Base-by-base conservation (phyloP, 305 asterid species). In the Coffea humblotiana region DNA sequence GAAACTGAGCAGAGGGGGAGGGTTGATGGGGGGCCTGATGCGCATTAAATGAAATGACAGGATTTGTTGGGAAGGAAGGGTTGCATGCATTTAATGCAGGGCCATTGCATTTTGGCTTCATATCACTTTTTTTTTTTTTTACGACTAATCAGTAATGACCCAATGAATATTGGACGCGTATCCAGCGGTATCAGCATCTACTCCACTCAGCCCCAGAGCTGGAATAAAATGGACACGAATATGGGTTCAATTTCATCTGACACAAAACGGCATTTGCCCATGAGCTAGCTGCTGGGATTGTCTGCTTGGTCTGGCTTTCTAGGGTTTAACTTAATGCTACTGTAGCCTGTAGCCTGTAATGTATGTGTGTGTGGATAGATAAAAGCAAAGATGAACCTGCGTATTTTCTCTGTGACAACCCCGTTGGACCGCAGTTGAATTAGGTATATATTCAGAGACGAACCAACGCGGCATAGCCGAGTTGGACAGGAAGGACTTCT, bases 31-130 rank as follows among this genome's bases (percentile, higher is more conserved):
- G 63, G 76, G 48, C 13, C 73, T 12, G 83, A 68, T 48, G 1
- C n/a, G 84, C 87, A 87, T 87, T 88, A 80, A 90, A 84, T 87
- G 86, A 47, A 40, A 61, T 37, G 74, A 77, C 92, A 89, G 91
- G 80, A 74, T 25, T 71, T 87, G 90, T 85, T 81, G 87, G 88
- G 80, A 76, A 3, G 78, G 78, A 81, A 73, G 80, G 75, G 85
- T 77, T 61, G 81, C 72, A 47, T 52, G 81, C 89, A 88, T 81
- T 90, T 27, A 90, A 74, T 88, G 88, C 84, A 72, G 18, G 69
- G 77, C 63, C 43, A 18, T 70, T 7, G 8, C 10, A n/a, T 52
- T 56, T 72, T 60, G 78, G 81, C 79, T 74, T 75, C 81, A 73
- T 74, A 56, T 78, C 32, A 32, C 32, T 32, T 32, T 32, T 19